Base-by-base conservation (phyloP, 2,329 filamentous ascomycete genomes). In the Colletotrichum tropicale region DNA sequence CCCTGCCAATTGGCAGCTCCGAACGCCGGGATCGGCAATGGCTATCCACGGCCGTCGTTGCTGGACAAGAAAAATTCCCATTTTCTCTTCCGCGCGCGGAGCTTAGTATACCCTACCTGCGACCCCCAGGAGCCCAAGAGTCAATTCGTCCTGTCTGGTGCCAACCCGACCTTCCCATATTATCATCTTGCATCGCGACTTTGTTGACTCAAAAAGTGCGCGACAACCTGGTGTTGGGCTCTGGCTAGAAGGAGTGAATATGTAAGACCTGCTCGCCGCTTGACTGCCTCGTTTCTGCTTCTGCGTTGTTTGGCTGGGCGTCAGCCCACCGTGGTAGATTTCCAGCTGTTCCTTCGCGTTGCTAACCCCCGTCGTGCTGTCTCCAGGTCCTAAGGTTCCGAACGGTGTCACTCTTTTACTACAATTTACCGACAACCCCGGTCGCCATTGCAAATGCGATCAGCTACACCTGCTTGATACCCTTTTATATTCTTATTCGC, bases 291-390 rank as follows among this genome's bases (percentile, higher is more conserved):
- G 26, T 32, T 34, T 32, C n/a, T 24, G 28, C 26, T 34, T 52
- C 38, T 26, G 26, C 34, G 16, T 18, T 34, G 48, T 30, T 43
- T 26, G 36, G 52, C 73, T 70, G 70, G 60, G 56, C 48, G 28
- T 43, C n/a, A 38, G 8, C 43, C 28, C 65, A 38, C 38, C 74
- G 55, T 32, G 26, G 61, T 62, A 62, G 58, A 30, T 60, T 24
- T 18, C 32, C 30, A 32, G 7, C 36, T 65, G 24, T 55, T 68
- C 64, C 65, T 43, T 55, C 24, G 67, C 13, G 21, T 71, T 78
- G 77, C 78, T 80, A 77, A 79, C 77, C 73, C 75, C 77, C 78
- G 77, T 77, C 76, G 66, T 66, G 65, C 67, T 36, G 43, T 71
- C 48, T 43, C 24, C 56, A 76, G 75, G 62, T 65, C 43, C 66